These are phyloP conservation scores for Ambrosia artemisiifolia DNA, from an alignment of 129 eudicot genomes.

Conservation along the genomic window DNA sequence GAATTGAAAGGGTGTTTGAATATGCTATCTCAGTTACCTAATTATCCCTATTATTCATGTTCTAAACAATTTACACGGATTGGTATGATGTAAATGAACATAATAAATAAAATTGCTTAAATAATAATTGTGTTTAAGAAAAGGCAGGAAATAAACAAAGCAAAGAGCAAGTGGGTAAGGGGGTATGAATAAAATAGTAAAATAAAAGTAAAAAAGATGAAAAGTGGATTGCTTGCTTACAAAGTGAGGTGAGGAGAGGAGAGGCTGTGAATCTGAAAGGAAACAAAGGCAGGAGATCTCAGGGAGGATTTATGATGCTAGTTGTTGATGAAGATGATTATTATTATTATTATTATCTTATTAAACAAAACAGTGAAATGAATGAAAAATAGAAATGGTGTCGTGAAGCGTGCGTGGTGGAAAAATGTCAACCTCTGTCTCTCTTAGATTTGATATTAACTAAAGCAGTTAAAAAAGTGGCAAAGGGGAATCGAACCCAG, in stretches of 20 bases:
- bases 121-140: background rate
- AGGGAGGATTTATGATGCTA: background rate
- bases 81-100: background rate
- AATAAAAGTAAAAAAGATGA: background rate
- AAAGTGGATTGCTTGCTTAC: no score
- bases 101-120: background rate
- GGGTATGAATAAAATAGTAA: background rate
- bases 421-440: constrained; percentile 20
- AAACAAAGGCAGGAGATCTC: background rate
- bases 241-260: no score
- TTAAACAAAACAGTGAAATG: background rate
- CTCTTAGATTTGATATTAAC: background rate
- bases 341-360: no score
- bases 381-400: background rate
- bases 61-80: background rate
- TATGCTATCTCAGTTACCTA: background rate
- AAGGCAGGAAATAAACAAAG: background rate
- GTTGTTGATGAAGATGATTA: no score
- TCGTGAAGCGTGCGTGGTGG: background rate
- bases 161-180: constrained; percentile 9
- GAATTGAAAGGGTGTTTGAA: background rate
- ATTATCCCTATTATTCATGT: background rate
- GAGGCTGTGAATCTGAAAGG: background rate
- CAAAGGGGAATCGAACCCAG: no score
- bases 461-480: no score